Percentiles rank a stretch among this genome's conserved stretches.
Evolutionary conservation across 2,329 filamentous ascomycete genomes (phyloP).

Genomic region (Triangularia verruculosa): DNA sequence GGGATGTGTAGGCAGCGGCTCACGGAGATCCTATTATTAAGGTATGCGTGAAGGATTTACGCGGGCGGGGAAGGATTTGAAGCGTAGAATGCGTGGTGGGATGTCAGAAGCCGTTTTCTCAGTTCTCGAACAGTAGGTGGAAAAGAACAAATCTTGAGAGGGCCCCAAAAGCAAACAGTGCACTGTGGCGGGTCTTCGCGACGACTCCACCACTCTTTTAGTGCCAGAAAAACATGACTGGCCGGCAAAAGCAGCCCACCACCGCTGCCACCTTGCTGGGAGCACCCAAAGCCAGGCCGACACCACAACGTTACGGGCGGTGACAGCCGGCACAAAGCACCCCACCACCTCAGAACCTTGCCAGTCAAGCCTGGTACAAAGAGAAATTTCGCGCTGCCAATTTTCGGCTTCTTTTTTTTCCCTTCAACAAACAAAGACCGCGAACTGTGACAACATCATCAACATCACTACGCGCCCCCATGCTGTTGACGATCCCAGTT

Average conservation of each 20-base stretch:
- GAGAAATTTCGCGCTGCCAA: slow-evolving; percentile 17
- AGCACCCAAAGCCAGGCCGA: neutral
- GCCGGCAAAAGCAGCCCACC: slow-evolving; percentile 2
- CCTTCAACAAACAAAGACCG: slow-evolving; percentile 31
- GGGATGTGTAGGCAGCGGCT: slow-evolving; percentile 7
- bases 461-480: slow-evolving; percentile 35
- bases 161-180: slow-evolving; percentile 22
- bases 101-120: slow-evolving; percentile 20
- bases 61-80: neutral
- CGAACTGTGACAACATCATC: slow-evolving; percentile 36
- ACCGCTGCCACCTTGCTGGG: slow-evolving; percentile 9
- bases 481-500: slow-evolving; percentile 51
- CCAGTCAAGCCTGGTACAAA: slow-evolving; percentile 14
- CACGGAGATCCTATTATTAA: slow-evolving; percentile 1
- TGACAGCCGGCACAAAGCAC: slow-evolving; percentile 22
- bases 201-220: slow-evolving; percentile 22
- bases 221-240: slow-evolving; percentile 23
- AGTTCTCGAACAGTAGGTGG: slow-evolving; percentile 24
- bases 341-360: slow-evolving; percentile 8
- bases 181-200: slow-evolving; percentile 24
- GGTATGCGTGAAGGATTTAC: neutral
- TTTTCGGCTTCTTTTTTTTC: slow-evolving; percentile 20
- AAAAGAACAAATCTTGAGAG: slow-evolving; percentile 29
- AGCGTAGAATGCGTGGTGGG: neutral
- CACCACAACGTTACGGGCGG: slow-evolving; percentile 26